These are phyloP conservation scores for Neurospora tetrasperma DNA, from an alignment of 495 filamentous ascomycete species.

Conservation along the genomic window DNA sequence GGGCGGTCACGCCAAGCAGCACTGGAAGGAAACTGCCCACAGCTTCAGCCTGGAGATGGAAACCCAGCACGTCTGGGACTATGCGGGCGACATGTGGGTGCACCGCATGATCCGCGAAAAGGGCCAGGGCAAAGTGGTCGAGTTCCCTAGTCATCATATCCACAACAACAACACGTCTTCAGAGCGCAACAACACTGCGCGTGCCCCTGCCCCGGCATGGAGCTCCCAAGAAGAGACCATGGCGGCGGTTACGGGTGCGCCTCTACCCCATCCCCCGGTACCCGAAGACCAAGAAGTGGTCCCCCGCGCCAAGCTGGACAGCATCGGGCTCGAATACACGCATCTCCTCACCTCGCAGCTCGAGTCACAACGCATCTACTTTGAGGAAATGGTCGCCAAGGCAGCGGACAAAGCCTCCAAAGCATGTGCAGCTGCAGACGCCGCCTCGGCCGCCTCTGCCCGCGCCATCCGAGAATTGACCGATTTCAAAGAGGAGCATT, in stretches of 20 bases:
- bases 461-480: constrained; percentile 40
- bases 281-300: constrained; percentile 55
- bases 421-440: constrained; percentile 54
- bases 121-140: constrained; percentile 80
- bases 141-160: constrained; percentile 48
- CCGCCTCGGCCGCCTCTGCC: constrained; percentile 41
- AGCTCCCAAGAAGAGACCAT: background rate
- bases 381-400: constrained; percentile 85
- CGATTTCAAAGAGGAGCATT: constrained; percentile 43
- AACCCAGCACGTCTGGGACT: constrained; percentile 96
- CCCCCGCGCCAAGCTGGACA: constrained; percentile 82
- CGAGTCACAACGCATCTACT: constrained; percentile 85
- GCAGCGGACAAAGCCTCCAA: constrained; percentile 83
- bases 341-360: constrained; percentile 86
- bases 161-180: constrained; percentile 7
- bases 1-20: constrained; percentile 82
- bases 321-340: constrained; percentile 86
- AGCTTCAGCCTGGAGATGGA: constrained; percentile 86
- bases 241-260: background rate
- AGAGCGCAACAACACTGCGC: constrained; percentile 4
- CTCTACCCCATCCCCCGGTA: background rate
- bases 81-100: constrained; percentile 87
- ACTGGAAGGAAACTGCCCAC: constrained; percentile 83
- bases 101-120: constrained; percentile 91
- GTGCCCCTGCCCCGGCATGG: background rate